Evolutionary conservation across 2,329 filamentous ascomycete genomes (phyloP).

Genomic region (Parastagonospora avenae): DNA sequence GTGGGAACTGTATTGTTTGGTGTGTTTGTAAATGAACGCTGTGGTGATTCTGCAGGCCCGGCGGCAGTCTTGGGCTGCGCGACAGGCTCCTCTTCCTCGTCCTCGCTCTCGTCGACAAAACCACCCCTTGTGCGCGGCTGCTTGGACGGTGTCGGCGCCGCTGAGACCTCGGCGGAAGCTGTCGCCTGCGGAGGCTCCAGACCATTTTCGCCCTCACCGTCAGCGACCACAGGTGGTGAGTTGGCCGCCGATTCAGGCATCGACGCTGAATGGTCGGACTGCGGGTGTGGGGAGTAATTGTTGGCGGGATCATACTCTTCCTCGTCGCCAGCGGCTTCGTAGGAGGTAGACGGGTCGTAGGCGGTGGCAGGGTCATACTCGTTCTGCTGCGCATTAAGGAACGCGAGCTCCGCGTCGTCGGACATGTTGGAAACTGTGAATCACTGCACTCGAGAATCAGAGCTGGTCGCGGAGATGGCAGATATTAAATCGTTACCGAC

Average conservation of each 20-base stretch:
- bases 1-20: slow-evolving; percentile 59
- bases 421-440: slow-evolving; percentile 48
- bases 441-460: slow-evolving; percentile 13
- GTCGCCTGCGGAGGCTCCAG: slow-evolving; percentile 28
- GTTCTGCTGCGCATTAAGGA: slow-evolving; percentile 56
- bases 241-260: slow-evolving; percentile 37
- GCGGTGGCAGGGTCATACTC: slow-evolving; percentile 47
- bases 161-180: slow-evolving; percentile 27
- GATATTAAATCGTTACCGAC: slow-evolving; percentile 15
- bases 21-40: slow-evolving; percentile 61
- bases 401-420: slow-evolving; percentile 59
- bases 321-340: slow-evolving; percentile 50
- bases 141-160: slow-evolving; percentile 40
- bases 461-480: slow-evolving; percentile 5
- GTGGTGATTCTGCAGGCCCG: slow-evolving; percentile 56
- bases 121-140: slow-evolving; percentile 63
- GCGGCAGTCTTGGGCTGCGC: slow-evolving; percentile 56
- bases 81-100: slow-evolving; percentile 56
- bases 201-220: slow-evolving; percentile 25
- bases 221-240: slow-evolving; percentile 26
- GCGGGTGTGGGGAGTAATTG: slow-evolving; percentile 26
- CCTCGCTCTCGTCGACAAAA: slow-evolving; percentile 68
- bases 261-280: slow-evolving; percentile 32
- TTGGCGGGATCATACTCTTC: slow-evolving; percentile 49
- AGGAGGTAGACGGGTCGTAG: slow-evolving; percentile 46